phyloP scores from a whole-genome alignment of 805 yeast genomes.

The Candida cerambycidarum region DNA sequence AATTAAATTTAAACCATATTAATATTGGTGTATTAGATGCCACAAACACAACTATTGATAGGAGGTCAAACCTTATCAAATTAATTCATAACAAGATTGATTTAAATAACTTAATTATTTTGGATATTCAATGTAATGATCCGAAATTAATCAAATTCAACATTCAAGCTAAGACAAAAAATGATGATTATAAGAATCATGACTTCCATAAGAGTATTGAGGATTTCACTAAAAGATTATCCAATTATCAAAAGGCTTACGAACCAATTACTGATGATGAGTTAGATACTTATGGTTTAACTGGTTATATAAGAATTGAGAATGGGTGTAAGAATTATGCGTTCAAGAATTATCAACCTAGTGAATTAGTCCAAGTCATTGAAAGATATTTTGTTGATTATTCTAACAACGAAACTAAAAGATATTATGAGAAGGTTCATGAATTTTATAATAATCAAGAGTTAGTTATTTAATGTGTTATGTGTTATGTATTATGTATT shows the following conservation, averaged over 20 bases:
- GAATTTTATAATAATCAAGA: slow-evolving; percentile 18
- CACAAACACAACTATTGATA: slow-evolving; percentile 38
- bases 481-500: slow-evolving; percentile 2
- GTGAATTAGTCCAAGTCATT: slow-evolving; percentile 11
- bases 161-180: slow-evolving; percentile 62
- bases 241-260: slow-evolving; percentile 45
- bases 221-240: slow-evolving; percentile 60
- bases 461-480: no score
- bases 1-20: slow-evolving; percentile 24
- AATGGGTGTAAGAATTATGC: slow-evolving; percentile 27
- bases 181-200: slow-evolving; percentile 57
- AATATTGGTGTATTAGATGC: slow-evolving; percentile 44
- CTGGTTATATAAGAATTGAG: slow-evolving; percentile 24
- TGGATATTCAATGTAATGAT: slow-evolving; percentile 63
- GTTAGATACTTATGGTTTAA: slow-evolving; percentile 19
- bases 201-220: slow-evolving; percentile 52
- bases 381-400: slow-evolving; percentile 17
- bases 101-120: slow-evolving; percentile 44
- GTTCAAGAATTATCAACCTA: slow-evolving; percentile 9
- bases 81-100: slow-evolving; percentile 18
- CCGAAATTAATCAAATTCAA: slow-evolving; percentile 53
- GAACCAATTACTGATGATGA: slow-evolving; percentile 30
- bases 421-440: slow-evolving; percentile 26
- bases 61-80: slow-evolving; percentile 33
- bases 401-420: slow-evolving; percentile 22